Evolutionary conservation across 192 early-diverging fungal genomes (phyloP), one percentile per base, ranked within the genome.

Genomic region (Coemansia sp.): DNA sequence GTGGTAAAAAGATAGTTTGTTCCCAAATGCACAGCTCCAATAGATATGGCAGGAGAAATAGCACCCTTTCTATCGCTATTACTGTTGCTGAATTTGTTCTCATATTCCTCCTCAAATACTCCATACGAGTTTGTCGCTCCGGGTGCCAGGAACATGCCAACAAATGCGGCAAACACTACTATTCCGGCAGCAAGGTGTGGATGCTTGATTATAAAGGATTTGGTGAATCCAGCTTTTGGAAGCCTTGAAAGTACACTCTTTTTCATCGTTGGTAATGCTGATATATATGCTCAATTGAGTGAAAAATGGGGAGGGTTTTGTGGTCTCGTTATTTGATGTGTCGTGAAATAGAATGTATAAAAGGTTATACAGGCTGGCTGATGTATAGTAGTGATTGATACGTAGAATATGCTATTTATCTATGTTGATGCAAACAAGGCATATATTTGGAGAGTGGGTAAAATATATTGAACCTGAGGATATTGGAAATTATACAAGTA

Each of bases 71-170:
- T 4, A 11, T 23, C 35, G 40, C 19, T 46, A 19, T 22, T 25
- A 4, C 40, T 58, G 60, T 50, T 62, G 55, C 64, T 74, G 46
- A 46, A 74, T 18, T 41, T 42, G 47, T 63, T 62, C 46, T 74
- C 71, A 25, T 74, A 74, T 20, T 74, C 71, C 19, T 74, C 71
- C 18, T 74, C 71, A 58, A 63, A 74, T 11, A 74, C 46, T 14
- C 71, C 71, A 24, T 74, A 74, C 22, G 71, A 74, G 60, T 74
- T 74, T 44, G 71, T 74, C 24, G 65, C 49, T 4, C 71, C 71
- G 2, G 71, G 39, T 2, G 59, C 71, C 9, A 74, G 52, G 37
- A 74, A 62, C 71, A 74, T 74, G 33, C 71, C 71, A 5, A 62
- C 32, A 45, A 74, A 74, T 8, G 71, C 61, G 5, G 64, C 59